phyloP scores from a whole-genome alignment of 306 rosid genomes.

The Acacia acuminata region DNA sequence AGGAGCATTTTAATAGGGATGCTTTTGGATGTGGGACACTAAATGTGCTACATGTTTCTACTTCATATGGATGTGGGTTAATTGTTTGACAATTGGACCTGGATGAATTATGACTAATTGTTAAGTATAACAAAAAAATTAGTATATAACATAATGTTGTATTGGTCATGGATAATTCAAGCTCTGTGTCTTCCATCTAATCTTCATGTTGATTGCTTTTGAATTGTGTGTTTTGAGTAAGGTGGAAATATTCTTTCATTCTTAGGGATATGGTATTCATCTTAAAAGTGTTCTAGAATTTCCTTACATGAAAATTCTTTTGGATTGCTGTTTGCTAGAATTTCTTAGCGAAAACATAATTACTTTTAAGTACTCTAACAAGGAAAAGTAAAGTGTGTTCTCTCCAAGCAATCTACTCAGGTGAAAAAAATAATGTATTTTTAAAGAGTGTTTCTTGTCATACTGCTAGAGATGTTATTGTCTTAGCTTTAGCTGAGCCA shows the following conservation, averaged over 20 bases:
- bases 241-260: not conserved
- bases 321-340: too few relatives aligned
- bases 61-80: not conserved
- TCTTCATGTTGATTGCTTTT: not conserved
- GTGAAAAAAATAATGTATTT: too few relatives aligned
- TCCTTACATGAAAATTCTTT: not conserved
- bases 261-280: not conserved
- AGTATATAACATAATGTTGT: not conserved
- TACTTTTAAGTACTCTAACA: too few relatives aligned
- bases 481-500: too few relatives aligned
- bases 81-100: not conserved
- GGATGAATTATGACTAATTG: not conserved
- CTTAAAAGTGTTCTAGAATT: not conserved
- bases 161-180: not conserved
- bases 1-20: not conserved
- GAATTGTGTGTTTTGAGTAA: not conserved
- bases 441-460: too few relatives aligned
- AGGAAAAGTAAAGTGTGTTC: too few relatives aligned
- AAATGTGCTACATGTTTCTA: not conserved
- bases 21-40: not conserved
- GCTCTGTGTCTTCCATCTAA: slow-evolving; percentile 4
- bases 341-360: too few relatives aligned
- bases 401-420: too few relatives aligned
- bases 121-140: too few relatives aligned
- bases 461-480: too few relatives aligned